Conservation (phyloP, 441 rosid species). For the Populus hybrid region DNA sequence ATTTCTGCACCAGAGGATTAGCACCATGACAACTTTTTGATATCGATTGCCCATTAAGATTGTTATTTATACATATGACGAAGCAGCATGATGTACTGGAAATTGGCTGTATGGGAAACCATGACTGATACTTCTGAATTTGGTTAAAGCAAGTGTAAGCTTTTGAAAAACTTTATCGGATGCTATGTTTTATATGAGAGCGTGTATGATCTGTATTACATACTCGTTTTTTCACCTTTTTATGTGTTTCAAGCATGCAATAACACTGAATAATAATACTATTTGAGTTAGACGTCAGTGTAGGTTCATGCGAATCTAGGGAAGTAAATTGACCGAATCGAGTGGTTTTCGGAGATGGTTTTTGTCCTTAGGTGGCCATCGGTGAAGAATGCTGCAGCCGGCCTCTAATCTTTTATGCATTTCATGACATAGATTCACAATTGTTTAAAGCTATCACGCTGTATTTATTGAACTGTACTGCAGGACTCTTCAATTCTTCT, state of each 20-base stretch:
- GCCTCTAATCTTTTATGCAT: background rate
- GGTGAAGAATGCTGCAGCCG: background rate
- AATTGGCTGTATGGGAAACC: background rate
- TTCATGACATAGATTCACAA: background rate
- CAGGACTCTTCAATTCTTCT: too few relatives aligned
- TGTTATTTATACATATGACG: background rate
- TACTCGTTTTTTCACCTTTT: background rate
- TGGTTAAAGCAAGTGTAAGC: background rate
- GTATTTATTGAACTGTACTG: too few relatives aligned
- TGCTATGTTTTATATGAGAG: background rate
- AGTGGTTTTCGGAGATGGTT: background rate
- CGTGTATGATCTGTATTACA: background rate
- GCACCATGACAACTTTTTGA: background rate
- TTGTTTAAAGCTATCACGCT: too few relatives aligned
- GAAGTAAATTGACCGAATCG: background rate
- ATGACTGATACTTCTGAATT: background rate
- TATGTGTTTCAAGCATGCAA: background rate
- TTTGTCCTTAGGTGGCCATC: background rate
- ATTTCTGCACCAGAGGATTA: background rate
- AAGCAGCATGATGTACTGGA: background rate
- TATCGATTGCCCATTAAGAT: background rate
- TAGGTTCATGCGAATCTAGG: background rate
- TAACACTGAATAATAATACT: background rate
- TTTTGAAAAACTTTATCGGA: background rate
- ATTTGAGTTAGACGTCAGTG: background rate